These are phyloP conservation scores for Colletotrichum cordylinicola DNA, from an alignment of 2,329 filamentous ascomycete species.

Conservation along the genomic window DNA sequence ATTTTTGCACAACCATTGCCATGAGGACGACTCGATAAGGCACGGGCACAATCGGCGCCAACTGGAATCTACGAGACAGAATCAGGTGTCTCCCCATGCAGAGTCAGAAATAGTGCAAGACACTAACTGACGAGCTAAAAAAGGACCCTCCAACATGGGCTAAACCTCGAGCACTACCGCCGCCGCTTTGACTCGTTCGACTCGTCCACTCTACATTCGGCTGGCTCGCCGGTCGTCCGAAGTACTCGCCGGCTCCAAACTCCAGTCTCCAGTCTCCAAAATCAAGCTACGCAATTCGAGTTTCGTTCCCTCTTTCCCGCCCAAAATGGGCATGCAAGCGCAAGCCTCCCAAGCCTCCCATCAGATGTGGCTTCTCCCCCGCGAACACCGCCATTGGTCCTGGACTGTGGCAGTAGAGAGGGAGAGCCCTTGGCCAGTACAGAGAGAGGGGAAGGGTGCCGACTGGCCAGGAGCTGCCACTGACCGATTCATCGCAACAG, in stretches of 20 bases:
- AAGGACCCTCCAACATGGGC: background rate
- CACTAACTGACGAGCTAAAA: background rate
- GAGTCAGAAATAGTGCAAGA: background rate
- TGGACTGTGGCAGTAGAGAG: background rate
- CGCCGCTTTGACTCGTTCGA: conserved; percentile 4
- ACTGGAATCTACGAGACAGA: background rate
- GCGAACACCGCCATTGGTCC: background rate
- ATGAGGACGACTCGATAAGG: background rate
- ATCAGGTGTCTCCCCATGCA: background rate
- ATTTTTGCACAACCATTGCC: background rate
- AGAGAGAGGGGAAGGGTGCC: background rate
- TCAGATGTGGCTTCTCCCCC: background rate
- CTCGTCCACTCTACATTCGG: background rate
- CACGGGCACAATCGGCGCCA: background rate
- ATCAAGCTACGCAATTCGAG: background rate
- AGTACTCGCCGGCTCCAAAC: background rate
- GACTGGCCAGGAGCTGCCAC: background rate
- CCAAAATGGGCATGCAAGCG: background rate
- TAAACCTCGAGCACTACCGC: background rate
- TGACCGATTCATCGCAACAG: background rate
- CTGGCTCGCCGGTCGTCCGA: background rate
- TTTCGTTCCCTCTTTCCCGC: background rate
- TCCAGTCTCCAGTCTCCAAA: background rate
- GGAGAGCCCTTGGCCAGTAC: background rate
- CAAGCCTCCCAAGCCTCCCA: background rate